Base-by-base conservation (phyloP, 805 yeast genomes). In the Debaryomyces tyrocola region DNA sequence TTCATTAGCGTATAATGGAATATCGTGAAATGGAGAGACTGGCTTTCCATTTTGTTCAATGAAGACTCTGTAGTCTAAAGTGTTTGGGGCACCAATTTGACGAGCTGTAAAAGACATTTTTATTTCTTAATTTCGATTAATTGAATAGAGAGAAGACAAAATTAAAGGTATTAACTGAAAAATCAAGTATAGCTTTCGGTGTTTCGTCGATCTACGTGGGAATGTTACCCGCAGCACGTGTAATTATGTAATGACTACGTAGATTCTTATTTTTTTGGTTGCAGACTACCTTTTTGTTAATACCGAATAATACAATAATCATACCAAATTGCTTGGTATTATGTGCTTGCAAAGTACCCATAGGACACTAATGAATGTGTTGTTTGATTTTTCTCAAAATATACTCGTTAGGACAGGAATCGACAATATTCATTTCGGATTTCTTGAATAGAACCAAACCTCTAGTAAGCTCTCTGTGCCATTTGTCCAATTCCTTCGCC, bases 21-120 rank as follows among this genome's bases (percentile, higher is more conserved):
- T 69, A 57, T 73, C 78, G 66, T 94, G 99, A 89, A 92, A 90
- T 45, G 98, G 88, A 53, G 97, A 91, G 53, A 94, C 83, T 58
- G 91, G 90, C 76, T 90, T 87, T 49, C 98, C 98, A 68, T 90
- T 90, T 70, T 90, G 75, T 78, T 91, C 97, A 57, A 92, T 76
- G 84, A 64, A 94, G 59, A 88, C 92, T 72, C 84, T 88, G 88
- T 84, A 87, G 63, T 92, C 98, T 61, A 90, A 80, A 54, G 98
- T 87, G 88, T 91, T 84, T 67, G 94, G 90, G 57, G 97, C 95
- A 64, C 96, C 99, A 63, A 91, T 76, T 75, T 87, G 91, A 79
- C 97, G 96, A 54, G 94, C 79, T 50, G 92, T 73, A 84, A 86
- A 92, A 55, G 82, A 71, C 92, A 87, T 86, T 42, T 24, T 54